Percentiles rank a stretch among this genome's conserved stretches.
Conservation (phyloP, 106 monocot genomes). For the Dendrobium nobile region DNA sequence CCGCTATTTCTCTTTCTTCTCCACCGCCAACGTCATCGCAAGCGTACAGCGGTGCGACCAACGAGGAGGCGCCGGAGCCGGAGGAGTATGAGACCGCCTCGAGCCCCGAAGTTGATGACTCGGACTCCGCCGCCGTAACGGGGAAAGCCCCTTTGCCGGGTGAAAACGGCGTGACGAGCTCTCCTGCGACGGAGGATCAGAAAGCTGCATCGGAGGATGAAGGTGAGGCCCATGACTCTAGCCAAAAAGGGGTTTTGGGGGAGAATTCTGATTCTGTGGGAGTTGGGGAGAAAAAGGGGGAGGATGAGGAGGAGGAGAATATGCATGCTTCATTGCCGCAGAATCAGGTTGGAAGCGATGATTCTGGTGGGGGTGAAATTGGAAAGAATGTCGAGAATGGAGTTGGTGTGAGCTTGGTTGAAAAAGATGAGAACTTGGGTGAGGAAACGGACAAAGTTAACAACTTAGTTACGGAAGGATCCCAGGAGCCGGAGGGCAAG, state of each 20-base stretch:
- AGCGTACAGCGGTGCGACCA: not conserved
- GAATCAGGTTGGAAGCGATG: not conserved
- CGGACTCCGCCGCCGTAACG: not conserved
- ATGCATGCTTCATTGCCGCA: not conserved
- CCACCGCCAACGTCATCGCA: not conserved
- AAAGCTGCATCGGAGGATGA: not conserved
- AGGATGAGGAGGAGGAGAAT: constrained; percentile 6
- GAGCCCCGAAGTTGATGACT: not conserved
- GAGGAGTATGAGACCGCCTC: constrained; percentile 22
- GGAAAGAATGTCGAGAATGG: not conserved
- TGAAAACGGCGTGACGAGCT: not conserved
- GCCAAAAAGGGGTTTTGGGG: constrained; percentile 9
- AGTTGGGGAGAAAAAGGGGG: not conserved
- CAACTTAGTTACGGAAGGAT: not conserved
- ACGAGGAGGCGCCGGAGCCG: not conserved
- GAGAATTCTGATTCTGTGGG: not conserved
- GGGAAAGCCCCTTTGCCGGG: not conserved
- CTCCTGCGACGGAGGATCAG: not conserved
- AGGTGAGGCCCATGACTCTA: not conserved
- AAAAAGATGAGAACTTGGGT: constrained; percentile 6
- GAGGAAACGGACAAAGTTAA: not conserved
- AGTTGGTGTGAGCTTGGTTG: not conserved
- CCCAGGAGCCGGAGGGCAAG: not conserved
- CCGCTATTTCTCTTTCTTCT: not conserved
- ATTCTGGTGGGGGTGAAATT: not conserved